Evolutionary conservation across 306 rosid species (phyloP), one percentile per base, ranked within the genome.

Genomic region (Vigna nakashimae): DNA sequence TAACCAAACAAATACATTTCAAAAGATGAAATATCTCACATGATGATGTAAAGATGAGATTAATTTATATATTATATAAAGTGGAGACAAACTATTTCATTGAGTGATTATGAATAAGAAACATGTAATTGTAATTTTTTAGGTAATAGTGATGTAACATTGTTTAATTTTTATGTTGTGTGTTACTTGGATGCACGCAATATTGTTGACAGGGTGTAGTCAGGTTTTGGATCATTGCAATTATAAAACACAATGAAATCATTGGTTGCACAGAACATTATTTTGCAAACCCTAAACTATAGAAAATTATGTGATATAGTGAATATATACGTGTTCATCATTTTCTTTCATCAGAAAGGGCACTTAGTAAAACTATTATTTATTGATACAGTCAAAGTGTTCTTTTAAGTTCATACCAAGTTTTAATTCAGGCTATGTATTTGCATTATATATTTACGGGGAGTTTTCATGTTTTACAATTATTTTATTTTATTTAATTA

Each of bases 121-220:
- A 0, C 34, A 34, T 34, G 1, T 34, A 38, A 40, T 40, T 40
- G 45, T 9, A 40, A 7, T 40, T 40, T 40, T 40, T 48, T 65
- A 9, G 58, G 71, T 74, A 66, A 48, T 67, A 28, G 7, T 48
- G 40, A 58, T 67, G 38, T 5, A 74, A 55, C 56, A 32, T 40
- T 67, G n/a, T 63, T 36, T 71, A 55, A 73, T 72, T 56, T 18
- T 26, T 24, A 40, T 81, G 20, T 60, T 24, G 69, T 81, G 16
- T 60, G 73, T 76, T 76, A 62, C 62, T 76, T 70, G 79, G 76
- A 72, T 42, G 76, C 76, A 82, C 79, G 71, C 48, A 57, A 16
- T 72, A 48, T 3, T 46, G 49, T 48, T 71, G 43, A 62, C 72
- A 75, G 18, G 22, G n/a, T 45, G 62, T 68, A 22, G 40, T 67